Percentiles rank a stretch among this genome's conserved stretches.
These are phyloP conservation scores for Pythium sp. DNA, from an alignment of 352 stramenopile genomes.

Conservation along the genomic window DNA sequence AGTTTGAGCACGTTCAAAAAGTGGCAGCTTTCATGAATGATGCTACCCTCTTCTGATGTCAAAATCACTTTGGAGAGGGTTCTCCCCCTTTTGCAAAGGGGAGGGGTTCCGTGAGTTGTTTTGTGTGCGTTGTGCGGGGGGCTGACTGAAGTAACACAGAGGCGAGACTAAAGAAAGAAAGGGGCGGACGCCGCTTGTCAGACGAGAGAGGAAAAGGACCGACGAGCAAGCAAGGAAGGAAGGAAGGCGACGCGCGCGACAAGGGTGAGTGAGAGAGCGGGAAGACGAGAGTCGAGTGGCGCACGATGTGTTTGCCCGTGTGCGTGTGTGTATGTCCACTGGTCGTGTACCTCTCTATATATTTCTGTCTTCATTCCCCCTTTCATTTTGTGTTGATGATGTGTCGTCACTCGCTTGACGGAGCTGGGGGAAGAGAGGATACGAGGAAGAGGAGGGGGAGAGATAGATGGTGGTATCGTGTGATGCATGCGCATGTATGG, in stretches of 20 bases:
- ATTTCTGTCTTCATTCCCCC: neutral
- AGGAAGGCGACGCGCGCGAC: slow-evolving; percentile 1
- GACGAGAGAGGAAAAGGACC: slow-evolving; percentile 5
- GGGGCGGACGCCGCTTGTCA: slow-evolving; percentile 6
- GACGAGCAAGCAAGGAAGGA: slow-evolving; percentile 1
- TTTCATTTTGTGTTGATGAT: neutral
- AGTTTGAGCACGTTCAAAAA: neutral
- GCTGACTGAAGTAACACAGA: slow-evolving; percentile 12
- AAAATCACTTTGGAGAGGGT: neutral
- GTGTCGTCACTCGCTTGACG: slow-evolving; percentile 13
- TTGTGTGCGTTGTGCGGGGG: neutral
- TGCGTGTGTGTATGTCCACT: neutral
- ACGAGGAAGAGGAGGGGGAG: neutral
- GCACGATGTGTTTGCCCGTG: slow-evolving; percentile 1
- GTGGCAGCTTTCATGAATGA: neutral
- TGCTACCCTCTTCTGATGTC: neutral
- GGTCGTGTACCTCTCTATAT: neutral
- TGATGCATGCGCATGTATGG: neutral
- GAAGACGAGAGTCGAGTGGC: neutral
- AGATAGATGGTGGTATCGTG: neutral
- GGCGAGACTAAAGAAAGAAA: slow-evolving; percentile 16
- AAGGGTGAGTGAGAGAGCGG: neutral
- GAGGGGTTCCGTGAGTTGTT: neutral
- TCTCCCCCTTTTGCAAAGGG: neutral
- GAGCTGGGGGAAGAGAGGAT: neutral